Evolutionary conservation across 2,329 filamentous ascomycete species (phyloP), one percentile per base, ranked within the genome.

Genomic region (Dactylonectria estremocensis): DNA sequence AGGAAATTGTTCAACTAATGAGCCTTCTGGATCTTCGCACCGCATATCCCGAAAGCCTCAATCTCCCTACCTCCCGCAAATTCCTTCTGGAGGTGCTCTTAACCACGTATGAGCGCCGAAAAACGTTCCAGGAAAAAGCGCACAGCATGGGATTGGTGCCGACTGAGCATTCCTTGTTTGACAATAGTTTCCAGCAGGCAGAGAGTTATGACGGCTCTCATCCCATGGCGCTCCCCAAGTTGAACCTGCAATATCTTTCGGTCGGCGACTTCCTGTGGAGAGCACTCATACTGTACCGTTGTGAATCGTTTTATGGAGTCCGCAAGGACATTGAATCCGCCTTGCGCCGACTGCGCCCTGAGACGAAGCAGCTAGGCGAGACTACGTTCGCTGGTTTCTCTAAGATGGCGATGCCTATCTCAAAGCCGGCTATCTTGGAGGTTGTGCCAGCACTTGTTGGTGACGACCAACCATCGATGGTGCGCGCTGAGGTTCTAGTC

Each of bases 251-350:
- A 77, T 99, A 99, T 80, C 86, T 99, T 14, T 97, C 95, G 3
- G 90, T 97, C 57, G 95, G 95, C 3, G 96, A 99, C 80, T 99
- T 99, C 75, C 83, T 99, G n/a, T 99, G 95, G 95, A 90, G 97
- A 69, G 95, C 95, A 0, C 92, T 98, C 76, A 87, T 97, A 14
- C 85, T 99, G 9, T 96, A 97, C 78, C 91, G 95, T 46, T 93
- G 92, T 66, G 96, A 99, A 80, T 89, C 95, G 0, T 98, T 98
- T 79, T 98, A 97, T 79, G 93, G 94, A 67, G 95, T 99, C 67
- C 90, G 95, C 52, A 95, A 95, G 76, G 94, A 99, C 78, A 90
- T 99, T 64, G 94, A 97, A 78, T 89, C 93, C 54, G 90, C 92
- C 7, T 79, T 98, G 57, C 93, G 93, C 76, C 91, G 94, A 52